Base-by-base conservation (phyloP, 2,329 filamentous ascomycete genomes). In the Phaeophleospora eucalypticola region DNA sequence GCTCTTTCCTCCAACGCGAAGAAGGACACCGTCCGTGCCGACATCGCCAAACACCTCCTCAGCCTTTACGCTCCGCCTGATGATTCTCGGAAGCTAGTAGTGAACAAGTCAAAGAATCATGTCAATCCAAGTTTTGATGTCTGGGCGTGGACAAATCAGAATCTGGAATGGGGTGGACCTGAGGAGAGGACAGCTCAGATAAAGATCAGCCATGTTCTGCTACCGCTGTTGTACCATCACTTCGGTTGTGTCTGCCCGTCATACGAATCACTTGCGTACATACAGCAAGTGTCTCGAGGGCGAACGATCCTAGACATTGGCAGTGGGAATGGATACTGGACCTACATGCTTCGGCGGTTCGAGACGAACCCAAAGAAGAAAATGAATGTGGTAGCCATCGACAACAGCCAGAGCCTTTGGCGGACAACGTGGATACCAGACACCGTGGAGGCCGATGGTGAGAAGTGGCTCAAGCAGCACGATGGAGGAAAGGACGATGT, bases 181-280 rank as follows among this genome's bases (percentile, higher is more conserved):
- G 68, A 76, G 60, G 65, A 70, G 12, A 67, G 68, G 29, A 78
- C 82, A 2, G 72, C 71, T 14, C 67, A 72, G 19, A 74, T 78
- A 3, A 74, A 72, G 43, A 76, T 73, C 49, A 78, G 77, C 41
- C 86, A 89, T 66, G 83, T 85, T 57, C 72, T 87, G 4, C 74
- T 89, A 7, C 85, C 85, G 2, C 72, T 89, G 15, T 74, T 88
- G 45, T 89, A 88, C 75, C 85, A 89, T 68, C 85, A 89, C 66
- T 89, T 89, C 64, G 84, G 84, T 41, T 89, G 85, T 67, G 78
- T 79, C 1, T 81, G 81, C 16, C 86, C 86, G 0, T 80, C 78
- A 8, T 83, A 84, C 64, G 83, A 87, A 57, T 73, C 78, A 1
- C 69, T 89, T 10, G 71, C 77, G 51, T 70, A 84, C 17, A 73